Evolutionary conservation across 2,329 filamentous ascomycete species (phyloP).

Genomic region (Penicillium aurantiogriseum): DNA sequence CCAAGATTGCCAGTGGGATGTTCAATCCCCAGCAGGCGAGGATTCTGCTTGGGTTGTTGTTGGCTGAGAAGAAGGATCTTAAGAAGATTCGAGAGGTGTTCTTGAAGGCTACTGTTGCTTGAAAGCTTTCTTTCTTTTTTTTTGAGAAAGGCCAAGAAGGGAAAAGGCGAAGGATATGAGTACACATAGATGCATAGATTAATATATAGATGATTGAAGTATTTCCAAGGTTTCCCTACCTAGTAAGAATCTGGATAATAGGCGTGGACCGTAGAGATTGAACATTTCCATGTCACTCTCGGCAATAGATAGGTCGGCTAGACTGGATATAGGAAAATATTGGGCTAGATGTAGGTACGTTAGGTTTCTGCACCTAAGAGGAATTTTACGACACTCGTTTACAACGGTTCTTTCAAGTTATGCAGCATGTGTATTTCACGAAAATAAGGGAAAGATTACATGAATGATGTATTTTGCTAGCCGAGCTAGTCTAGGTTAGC

Average conservation of each 20-base stretch:
- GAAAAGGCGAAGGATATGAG: background rate
- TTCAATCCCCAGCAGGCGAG: slow-evolving; percentile 14
- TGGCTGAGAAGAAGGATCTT: slow-evolving; percentile 11
- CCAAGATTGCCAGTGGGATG: slow-evolving; percentile 23
- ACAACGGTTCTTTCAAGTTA: background rate
- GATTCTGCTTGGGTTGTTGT: slow-evolving; percentile 10
- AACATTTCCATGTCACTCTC: too few relatives aligned
- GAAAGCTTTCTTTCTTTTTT: background rate
- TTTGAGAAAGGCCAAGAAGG: background rate
- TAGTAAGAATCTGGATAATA: background rate
- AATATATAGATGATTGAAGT: background rate
- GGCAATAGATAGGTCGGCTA: too few relatives aligned
- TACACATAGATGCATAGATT: background rate
- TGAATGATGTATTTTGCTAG: slow-evolving; percentile 38
- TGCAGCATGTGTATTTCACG: slow-evolving; percentile 3
- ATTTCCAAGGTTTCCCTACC: too few relatives aligned
- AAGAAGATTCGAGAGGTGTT: slow-evolving; percentile 12
- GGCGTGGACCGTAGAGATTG: too few relatives aligned
- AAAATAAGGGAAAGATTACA: slow-evolving; percentile 33
- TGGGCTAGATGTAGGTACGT: too few relatives aligned
- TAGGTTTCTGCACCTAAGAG: background rate
- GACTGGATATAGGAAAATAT: too few relatives aligned
- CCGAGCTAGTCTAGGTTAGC: slow-evolving; percentile 35
- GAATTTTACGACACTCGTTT: background rate
- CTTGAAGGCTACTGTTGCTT: slow-evolving; percentile 10